phyloP scores from a whole-genome alignment of 164 flowering plant species.

The Vitis amurensis region DNA sequence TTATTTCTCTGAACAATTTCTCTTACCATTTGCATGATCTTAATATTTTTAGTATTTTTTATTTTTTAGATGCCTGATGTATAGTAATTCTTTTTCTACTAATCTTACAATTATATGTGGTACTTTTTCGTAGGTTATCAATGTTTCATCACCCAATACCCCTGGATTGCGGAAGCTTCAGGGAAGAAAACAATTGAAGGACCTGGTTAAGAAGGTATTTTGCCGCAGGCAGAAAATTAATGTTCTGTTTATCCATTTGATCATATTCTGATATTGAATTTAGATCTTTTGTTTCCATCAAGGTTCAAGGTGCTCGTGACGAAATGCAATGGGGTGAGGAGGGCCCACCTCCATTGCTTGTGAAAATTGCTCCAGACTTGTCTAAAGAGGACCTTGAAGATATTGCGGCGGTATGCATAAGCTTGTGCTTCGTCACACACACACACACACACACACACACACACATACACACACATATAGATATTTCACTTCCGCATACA shows the following conservation, averaged over 20 bases:
- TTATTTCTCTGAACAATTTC: neutral
- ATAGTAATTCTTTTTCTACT: neutral
- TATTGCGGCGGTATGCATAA: constrained; percentile 81
- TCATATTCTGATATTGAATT: neutral
- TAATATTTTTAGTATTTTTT: neutral
- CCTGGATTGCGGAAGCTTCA: constrained; percentile 98
- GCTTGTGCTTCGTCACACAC: neutral
- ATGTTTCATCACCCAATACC: constrained; percentile 97
- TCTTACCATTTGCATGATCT: neutral
- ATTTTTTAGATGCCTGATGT: neutral
- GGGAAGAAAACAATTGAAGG: constrained; percentile 93
- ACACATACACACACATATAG: too few species aligned
- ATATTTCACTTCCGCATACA: neutral
- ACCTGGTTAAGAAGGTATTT: constrained; percentile 87
- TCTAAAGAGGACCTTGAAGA: constrained; percentile 96
- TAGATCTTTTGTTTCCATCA: constrained; percentile 9
- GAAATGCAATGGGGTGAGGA: constrained; percentile 99
- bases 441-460: neutral
- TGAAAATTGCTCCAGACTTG: constrained; percentile 95
- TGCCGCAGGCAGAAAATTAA: neutral
- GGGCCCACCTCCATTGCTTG: constrained; percentile 98
- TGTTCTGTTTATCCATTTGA: neutral
- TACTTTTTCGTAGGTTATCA: constrained; percentile 63
- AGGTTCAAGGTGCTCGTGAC: constrained; percentile 99
- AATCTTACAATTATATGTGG: neutral